phyloP scores from a whole-genome alignment of 116 monocot genomes.

The Dioscorea cayenensis region DNA sequence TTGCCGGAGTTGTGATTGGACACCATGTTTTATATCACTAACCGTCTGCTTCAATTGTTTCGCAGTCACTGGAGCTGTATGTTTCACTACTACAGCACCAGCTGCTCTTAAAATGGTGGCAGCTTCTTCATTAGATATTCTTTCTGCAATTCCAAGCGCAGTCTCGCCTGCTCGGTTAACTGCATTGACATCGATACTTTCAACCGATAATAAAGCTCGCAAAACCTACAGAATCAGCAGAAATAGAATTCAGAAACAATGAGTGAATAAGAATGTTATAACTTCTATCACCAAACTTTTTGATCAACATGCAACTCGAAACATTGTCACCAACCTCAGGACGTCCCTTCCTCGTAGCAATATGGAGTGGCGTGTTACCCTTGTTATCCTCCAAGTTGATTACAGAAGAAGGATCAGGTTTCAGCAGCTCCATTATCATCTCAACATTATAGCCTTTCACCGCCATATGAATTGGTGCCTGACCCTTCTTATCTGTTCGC shows the following conservation, averaged over 20 bases:
- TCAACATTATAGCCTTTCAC: conserved; percentile 49
- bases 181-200: conserved; percentile 59
- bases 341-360: conserved; percentile 33
- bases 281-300: too few relatives aligned
- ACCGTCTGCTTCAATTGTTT: conserved; percentile 84
- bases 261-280: too few relatives aligned
- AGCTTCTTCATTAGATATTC: conserved; percentile 50
- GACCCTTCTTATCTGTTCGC: conserved; percentile 48
- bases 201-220: conserved; percentile 34
- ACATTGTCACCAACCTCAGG: conserved; percentile 13
- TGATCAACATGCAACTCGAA: conserved; percentile 6
- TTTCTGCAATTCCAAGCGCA: conserved; percentile 65
- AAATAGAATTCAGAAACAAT: not conserved
- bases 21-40: conserved; percentile 87
- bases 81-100: conserved; percentile 34
- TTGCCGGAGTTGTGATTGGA: conserved; percentile 79
- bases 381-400: conserved; percentile 47
- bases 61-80: conserved; percentile 43
- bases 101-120: conserved; percentile 32
- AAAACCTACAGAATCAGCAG: conserved; percentile 36
- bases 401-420: conserved; percentile 34
- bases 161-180: conserved; percentile 76
- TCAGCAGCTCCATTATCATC: conserved; percentile 32
- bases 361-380: conserved; percentile 46
- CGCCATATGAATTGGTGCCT: conserved; percentile 61